phyloP scores from a whole-genome alignment of 768 basidiomycete species.

The Clitopilus hobsonii region DNA sequence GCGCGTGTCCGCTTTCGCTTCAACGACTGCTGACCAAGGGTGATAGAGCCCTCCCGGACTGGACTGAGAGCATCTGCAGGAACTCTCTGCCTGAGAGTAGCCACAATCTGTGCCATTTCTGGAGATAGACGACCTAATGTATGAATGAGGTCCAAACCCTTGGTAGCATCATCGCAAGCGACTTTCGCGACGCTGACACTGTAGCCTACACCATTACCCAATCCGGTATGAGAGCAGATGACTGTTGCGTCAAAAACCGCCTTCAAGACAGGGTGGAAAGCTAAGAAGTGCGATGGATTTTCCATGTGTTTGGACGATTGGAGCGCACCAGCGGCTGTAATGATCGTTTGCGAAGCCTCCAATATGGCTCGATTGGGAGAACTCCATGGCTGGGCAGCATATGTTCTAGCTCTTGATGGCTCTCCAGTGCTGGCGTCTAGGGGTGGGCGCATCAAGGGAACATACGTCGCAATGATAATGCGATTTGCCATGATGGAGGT shows the following conservation, averaged over 20 bases:
- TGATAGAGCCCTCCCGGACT: background rate
- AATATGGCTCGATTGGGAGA: conserved; percentile 56
- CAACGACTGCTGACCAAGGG: background rate
- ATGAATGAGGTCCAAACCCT: conserved; percentile 20
- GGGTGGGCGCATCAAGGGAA: conserved; percentile 53
- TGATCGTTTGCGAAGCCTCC: conserved; percentile 61
- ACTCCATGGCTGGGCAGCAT: conserved; percentile 28
- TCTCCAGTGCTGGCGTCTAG: background rate
- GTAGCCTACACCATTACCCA: conserved; percentile 20
- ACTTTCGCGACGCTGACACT: conserved; percentile 4
- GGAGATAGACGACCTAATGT: conserved; percentile 9
- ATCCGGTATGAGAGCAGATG: conserved; percentile 56
- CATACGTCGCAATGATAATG: conserved; percentile 57
- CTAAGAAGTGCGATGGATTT: conserved; percentile 18
- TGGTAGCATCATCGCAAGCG: conserved; percentile 19
- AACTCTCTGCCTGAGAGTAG: conserved; percentile 18
- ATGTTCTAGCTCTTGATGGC: conserved; percentile 6
- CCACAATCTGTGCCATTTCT: conserved; percentile 19
- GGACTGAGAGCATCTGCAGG: background rate
- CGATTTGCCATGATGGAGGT: conserved; percentile 56
- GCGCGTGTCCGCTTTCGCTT: background rate
- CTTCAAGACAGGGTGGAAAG: conserved; percentile 54
- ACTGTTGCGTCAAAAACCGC: conserved; percentile 65
- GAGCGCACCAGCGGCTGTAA: conserved; percentile 44
- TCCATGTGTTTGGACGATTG: background rate